Evolutionary conservation across 495 filamentous ascomycete genomes (phyloP), one percentile per base, ranked within the genome.

Genomic region (Parmelia sp.): DNA sequence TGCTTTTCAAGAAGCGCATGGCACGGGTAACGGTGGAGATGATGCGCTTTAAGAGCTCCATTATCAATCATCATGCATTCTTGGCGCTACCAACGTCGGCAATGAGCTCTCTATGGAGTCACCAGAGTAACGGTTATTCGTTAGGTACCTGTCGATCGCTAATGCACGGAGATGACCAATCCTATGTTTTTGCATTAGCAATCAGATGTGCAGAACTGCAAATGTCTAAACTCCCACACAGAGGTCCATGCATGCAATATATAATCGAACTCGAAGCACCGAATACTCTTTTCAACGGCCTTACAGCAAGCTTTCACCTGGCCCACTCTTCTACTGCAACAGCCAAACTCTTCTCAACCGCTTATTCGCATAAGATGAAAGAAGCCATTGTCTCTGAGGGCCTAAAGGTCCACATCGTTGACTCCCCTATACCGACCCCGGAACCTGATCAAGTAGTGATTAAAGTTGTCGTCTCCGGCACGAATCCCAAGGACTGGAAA

Each of bases 1-100:
- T 93, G 27, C 76, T 94, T 19, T 97, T 97, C 78, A 97, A 96
- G 77, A 96, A 96, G 76, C 84, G 92, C 66, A 96, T 93, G 71
- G 81, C 87, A 1, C 95, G 91, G 73, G 83, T 84, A 40, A 83
- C 81, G 84, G 45, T 83, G 85, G 49, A 80, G 75, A 67, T 78
- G 69, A 73, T 49, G 14, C 39, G 31, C 17, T 27, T 53, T 15
- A 42, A 53, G 23, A 23, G 45, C n/a, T 3, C 23, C 3, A 29
- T 40, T 4, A 9, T 14, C 33, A 25, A 12, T 0, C 21, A 31
- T n/a, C 19, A 21, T 25, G 21, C 25, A 11, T n/a, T n/a, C n/a
- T n/a, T n/a, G n/a, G n/a, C n/a, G n/a, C n/a, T n/a, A n/a, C n/a
- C n/a, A n/a, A n/a, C n/a, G n/a, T n/a, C n/a, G n/a, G n/a, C n/a